Conservation (phyloP, 1,284 basidiomycete species). For the Cutaneotrichosporon spelunceum region DNA sequence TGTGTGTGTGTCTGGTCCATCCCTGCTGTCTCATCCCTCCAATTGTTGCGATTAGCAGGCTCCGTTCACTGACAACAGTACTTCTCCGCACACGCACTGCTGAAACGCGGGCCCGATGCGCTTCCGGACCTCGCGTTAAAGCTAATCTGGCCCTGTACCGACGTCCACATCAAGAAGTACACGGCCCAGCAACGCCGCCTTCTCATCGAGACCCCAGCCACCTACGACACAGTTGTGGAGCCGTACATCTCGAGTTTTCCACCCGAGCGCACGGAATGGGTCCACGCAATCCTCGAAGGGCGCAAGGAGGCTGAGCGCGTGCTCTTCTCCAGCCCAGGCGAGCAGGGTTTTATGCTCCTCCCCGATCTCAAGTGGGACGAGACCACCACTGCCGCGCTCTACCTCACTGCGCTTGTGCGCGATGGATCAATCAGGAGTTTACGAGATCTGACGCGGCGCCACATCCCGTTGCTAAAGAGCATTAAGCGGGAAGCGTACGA, state of each 20-base stretch:
- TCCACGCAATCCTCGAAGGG: slow-evolving; percentile 79
- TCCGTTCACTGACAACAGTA: slow-evolving; percentile 43
- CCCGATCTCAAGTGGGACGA: slow-evolving; percentile 96
- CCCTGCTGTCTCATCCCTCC: too few species aligned
- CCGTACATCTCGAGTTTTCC: slow-evolving; percentile 77
- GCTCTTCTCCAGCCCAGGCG: slow-evolving; percentile 61
- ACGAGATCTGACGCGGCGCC: slow-evolving; percentile 63
- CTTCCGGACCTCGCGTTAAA: slow-evolving; percentile 56
- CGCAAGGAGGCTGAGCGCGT: slow-evolving; percentile 74
- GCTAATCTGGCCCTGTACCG: slow-evolving; percentile 75
- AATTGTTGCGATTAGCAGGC: too few species aligned
- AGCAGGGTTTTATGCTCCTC: slow-evolving; percentile 70
- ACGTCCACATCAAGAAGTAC: slow-evolving; percentile 82
- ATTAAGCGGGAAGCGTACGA: slow-evolving; percentile 63
- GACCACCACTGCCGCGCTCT: slow-evolving; percentile 59
- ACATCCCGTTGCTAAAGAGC: slow-evolving; percentile 66
- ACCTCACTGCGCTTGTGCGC: slow-evolving; percentile 68
- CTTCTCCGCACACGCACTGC: slow-evolving; percentile 46
- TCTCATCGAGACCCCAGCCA: slow-evolving; percentile 72
- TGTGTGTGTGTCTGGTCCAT: too few species aligned
- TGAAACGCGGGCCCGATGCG: slow-evolving; percentile 20
- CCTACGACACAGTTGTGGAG: slow-evolving; percentile 67
- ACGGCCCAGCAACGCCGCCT: slow-evolving; percentile 68
- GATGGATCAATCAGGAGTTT: slow-evolving; percentile 63
- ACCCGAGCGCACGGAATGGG: slow-evolving; percentile 75